Conservation (phyloP, 2,329 filamentous ascomycete species). For the Purpureocillium takamizusanense region DNA sequence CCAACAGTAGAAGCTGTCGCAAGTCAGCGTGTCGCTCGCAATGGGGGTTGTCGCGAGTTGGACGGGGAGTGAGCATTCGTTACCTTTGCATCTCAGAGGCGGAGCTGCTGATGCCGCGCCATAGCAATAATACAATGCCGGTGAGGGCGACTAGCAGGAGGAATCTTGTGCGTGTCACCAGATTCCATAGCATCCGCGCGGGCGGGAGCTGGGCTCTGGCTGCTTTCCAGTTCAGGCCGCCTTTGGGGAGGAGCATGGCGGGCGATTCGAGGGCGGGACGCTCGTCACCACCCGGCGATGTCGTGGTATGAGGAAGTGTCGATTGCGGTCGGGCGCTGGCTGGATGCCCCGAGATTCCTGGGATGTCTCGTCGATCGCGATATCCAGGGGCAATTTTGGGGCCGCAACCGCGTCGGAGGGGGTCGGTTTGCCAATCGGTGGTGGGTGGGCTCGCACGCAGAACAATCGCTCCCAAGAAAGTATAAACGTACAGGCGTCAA, state of each 20-base stretch:
- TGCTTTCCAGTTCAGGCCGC: constrained; percentile 86
- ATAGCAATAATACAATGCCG: constrained; percentile 70
- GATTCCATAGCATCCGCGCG: constrained; percentile 59
- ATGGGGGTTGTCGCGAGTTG: no score
- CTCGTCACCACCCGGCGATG: constrained; percentile 2
- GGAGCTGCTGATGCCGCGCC: constrained; percentile 73
- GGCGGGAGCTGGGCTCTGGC: constrained; percentile 72
- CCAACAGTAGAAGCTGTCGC: constrained; percentile 85
- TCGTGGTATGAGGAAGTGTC: not conserved
- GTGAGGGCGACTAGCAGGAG: constrained; percentile 63
- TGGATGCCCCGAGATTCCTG: no score
- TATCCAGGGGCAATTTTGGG: not conserved
- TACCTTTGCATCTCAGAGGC: constrained; percentile 89
- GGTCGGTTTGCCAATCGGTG: not conserved
- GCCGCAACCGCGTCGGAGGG: not conserved
- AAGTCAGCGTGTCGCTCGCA: no score
- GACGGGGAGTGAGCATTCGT: constrained; percentile 11
- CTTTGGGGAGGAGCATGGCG: constrained; percentile 83
- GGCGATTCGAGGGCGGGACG: constrained; percentile 14
- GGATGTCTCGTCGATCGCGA: no score
- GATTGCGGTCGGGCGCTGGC: not conserved
- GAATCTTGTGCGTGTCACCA: constrained; percentile 70
- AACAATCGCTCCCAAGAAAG: not conserved
- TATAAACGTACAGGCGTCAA: not conserved
- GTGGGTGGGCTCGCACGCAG: not conserved